A percentile compares a stretch with the other conserved stretches of the same genome.
These are phyloP conservation scores for Fraxinus platypoda DNA, from an alignment of 305 asterid species.

Conservation along the genomic window DNA sequence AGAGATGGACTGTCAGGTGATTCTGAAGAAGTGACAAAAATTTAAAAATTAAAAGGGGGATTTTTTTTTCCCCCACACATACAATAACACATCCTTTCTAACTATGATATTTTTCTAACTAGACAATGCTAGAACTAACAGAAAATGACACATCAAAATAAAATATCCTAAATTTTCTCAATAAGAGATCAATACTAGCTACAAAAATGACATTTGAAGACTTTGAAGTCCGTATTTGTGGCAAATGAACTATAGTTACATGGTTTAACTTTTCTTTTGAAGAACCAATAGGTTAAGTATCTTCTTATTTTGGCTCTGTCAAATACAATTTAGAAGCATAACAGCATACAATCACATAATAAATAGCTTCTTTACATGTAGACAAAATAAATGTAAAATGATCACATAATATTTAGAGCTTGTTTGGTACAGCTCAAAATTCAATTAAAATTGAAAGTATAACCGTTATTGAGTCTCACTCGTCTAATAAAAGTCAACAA, in stretches of 20 bases:
- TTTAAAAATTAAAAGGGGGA: not conserved
- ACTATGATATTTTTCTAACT: not conserved
- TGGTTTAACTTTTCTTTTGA: not conserved
- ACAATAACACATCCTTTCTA: not conserved
- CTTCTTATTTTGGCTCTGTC: not conserved
- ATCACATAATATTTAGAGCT: not conserved
- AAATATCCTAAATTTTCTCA: not conserved
- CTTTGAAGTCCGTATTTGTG: not conserved
- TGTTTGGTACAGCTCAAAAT: too few species aligned
- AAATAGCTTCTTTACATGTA: not conserved
- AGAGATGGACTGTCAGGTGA: conserved; percentile 16
- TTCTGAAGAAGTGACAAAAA: conserved; percentile 21
- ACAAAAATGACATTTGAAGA: not conserved
- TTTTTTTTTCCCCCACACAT: not conserved
- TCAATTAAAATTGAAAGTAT: too few species aligned
- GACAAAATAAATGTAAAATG: not conserved
- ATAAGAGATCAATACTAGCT: not conserved
- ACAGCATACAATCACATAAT: not conserved
- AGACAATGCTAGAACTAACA: not conserved
- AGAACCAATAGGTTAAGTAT: not conserved
- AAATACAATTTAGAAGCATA: not conserved
- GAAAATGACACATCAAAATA: not conserved
- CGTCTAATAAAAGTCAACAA: too few species aligned
- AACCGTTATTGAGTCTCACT: too few species aligned
- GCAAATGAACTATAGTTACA: not conserved